Evolutionary conservation across 305 asterid species (phyloP), one percentile per base, ranked within the genome.

Genomic region (Solanum hybrid): DNA sequence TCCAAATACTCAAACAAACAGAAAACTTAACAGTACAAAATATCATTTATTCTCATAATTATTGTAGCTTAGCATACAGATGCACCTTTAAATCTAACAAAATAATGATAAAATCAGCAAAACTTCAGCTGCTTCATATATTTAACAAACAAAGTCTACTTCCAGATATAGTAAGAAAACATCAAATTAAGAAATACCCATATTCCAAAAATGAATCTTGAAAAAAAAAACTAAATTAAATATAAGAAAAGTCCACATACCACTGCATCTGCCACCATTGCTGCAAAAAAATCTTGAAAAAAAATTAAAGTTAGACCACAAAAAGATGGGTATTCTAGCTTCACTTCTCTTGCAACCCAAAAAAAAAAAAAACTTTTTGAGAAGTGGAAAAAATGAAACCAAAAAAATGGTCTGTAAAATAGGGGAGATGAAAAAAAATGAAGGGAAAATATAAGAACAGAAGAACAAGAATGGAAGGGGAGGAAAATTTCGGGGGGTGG

Each of bases 231-330:
- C 14, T 11, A 71, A 37, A 7, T 72, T 6, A 26, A 72, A 72
- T 26, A 72, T 89, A 22, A 90, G 86, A 88, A 51, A 56, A 2
- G 51, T 42, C 19, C 32, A 88, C 96, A 91, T 90, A 95, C 97
- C 95, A 91, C 90, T 88, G 93, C 92, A 89, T 95, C 94, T 89
- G 93, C 94, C 90, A 89, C 95, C 97, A 95, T 95, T 78, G 91
- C 91, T 91, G 88, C 91, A 90, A 86, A 36, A 89, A 88, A 56
- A 88, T 80, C 79, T 84, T 35, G 31, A 31, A 35, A 87, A 64
- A 69, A 45, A 77, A 77, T 4, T 42, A 10, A 31, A 82, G 64
- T 45, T 38, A 45, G 51, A 80, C 69, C 51, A 22, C 38, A 45
- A 73, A 90, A 90, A 64, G 75, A 79, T 91, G 36, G 22, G 90